Conservation (phyloP, 2,329 filamentous ascomycete genomes). For the Alternaria brassicae region DNA sequence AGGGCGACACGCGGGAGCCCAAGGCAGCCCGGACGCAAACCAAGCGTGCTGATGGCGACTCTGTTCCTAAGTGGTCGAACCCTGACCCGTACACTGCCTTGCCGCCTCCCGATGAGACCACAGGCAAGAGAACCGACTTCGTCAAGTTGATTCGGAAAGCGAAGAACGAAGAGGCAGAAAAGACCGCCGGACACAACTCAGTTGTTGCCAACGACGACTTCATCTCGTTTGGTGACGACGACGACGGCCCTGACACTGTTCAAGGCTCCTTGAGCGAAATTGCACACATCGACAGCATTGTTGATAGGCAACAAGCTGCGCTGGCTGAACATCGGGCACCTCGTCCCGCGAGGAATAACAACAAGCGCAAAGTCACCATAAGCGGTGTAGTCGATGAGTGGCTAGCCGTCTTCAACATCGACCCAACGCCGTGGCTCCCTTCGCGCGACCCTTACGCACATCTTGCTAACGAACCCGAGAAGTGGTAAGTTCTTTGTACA, state of each 20-base stretch:
- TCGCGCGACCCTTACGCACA: conserved; percentile 59
- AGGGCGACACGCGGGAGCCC: conserved; percentile 21
- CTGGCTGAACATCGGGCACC: conserved; percentile 21
- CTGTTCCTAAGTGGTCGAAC: conserved; percentile 86
- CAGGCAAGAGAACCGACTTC: conserved; percentile 81
- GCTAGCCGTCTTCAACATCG: conserved; percentile 43
- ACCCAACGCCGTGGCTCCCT: conserved; percentile 59
- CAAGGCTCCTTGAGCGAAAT: conserved; percentile 37
- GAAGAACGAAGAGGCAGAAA: conserved; percentile 65
- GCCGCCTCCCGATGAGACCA: conserved; percentile 75
- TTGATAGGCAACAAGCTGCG: conserved; percentile 17
- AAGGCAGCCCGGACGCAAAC: conserved; percentile 34
- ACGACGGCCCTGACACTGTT: conserved; percentile 14
- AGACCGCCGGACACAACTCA: conserved; percentile 61
- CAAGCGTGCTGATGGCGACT: conserved; percentile 40
- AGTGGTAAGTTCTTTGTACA: conserved; percentile 45
- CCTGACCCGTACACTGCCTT: conserved; percentile 91
- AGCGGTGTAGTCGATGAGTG: conserved; percentile 54
- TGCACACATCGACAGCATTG: conserved; percentile 13
- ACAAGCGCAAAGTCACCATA: conserved; percentile 73
- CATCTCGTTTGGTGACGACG: conserved; percentile 74
- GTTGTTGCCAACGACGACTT: conserved; percentile 73
- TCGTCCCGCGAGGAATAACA: conserved; percentile 10
- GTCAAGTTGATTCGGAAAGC: conserved; percentile 93
- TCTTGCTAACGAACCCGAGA: conserved; percentile 59